phyloP scores from a whole-genome alignment of 345 rosid species.

The Anastatica hierochuntica region DNA sequence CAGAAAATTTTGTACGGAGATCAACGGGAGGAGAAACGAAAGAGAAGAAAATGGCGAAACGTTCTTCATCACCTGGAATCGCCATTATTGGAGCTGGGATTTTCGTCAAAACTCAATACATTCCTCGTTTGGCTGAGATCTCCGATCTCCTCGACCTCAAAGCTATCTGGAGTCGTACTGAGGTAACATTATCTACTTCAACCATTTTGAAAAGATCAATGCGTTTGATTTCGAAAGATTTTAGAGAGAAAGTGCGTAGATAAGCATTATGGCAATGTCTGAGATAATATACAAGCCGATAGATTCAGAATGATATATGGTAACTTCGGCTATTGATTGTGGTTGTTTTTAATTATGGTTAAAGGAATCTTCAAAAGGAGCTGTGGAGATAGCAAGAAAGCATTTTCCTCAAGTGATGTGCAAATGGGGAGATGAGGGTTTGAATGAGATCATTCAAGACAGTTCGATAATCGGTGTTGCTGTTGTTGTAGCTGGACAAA shows the following conservation, averaged over 20 bases:
- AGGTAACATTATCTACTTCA: conserved; percentile 31
- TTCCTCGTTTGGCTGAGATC: conserved; percentile 80
- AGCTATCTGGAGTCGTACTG: conserved; percentile 83
- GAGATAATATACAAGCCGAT: too few species aligned
- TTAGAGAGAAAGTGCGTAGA: too few species aligned
- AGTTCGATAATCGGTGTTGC: conserved; percentile 64
- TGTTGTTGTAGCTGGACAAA: conserved; percentile 90
- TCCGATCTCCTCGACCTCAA: conserved; percentile 56
- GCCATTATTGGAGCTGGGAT: conserved; percentile 90
- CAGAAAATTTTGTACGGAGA: not conserved
- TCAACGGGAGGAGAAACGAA: not conserved
- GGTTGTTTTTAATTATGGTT: not conserved
- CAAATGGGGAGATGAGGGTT: conserved; percentile 84
- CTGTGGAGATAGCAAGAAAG: conserved; percentile 64
- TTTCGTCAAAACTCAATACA: conserved; percentile 81
- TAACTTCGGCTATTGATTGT: not conserved
- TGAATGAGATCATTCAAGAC: conserved; percentile 56
- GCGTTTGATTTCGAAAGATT: not conserved
- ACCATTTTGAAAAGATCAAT: not conserved
- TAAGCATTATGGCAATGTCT: too few species aligned
- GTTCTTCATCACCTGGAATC: conserved; percentile 25
- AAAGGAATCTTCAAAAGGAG: conserved; percentile 76
- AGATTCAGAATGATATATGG: too few species aligned
- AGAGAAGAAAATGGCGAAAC: conserved; percentile 33
- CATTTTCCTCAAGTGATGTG: conserved; percentile 68